Base-by-base conservation (phyloP, 2,329 filamentous ascomycete genomes). In the Talaromyces sp. region DNA sequence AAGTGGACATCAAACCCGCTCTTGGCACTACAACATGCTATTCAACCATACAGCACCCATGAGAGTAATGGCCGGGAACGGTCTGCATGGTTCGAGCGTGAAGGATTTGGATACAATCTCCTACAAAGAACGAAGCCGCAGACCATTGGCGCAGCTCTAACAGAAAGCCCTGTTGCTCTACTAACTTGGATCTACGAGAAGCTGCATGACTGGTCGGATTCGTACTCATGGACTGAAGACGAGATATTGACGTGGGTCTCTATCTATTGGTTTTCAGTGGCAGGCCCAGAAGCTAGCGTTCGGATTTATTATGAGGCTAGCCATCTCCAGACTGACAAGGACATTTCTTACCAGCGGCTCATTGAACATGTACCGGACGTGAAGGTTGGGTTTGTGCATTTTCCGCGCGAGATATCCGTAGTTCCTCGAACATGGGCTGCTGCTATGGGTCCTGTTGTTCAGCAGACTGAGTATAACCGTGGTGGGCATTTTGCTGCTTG, bases 131-230 rank as follows among this genome's bases (percentile, higher is more conserved):
- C 88, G 0, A 86, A 87, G 54, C 89, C 90, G 0, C 85, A 90
- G 45, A 93, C 90, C 0, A 68, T 92, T 0, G 86, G 86, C 0
- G 88, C 88, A 63, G 84, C 78, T 0, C 77, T 93, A 3, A 78
- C 82, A 1, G 88, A 92, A 66, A 86, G 82, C 3, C 90, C 89
- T 0, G 82, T 90, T 0, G 87, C 82, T 0, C 73, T 91, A 4
- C 75, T 93, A 0, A 82, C 87, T 0, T 94, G 90, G 90, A 85
- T 93, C 35, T 89, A 89, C 58, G 90, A 93, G 72, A 93, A 94
- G 66, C 74, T 94, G 19, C 83, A 87, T 58, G 86, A 90, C 64
- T 93, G 89, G 89, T 86, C 86, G 0, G 89, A 93, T 63, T 65
- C 64, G 1, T 91, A 91, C 64, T 75, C 82, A 0, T 92, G 88